Base-by-base conservation (phyloP, 805 yeast genomes). In the Myxozyma kluyveri region DNA sequence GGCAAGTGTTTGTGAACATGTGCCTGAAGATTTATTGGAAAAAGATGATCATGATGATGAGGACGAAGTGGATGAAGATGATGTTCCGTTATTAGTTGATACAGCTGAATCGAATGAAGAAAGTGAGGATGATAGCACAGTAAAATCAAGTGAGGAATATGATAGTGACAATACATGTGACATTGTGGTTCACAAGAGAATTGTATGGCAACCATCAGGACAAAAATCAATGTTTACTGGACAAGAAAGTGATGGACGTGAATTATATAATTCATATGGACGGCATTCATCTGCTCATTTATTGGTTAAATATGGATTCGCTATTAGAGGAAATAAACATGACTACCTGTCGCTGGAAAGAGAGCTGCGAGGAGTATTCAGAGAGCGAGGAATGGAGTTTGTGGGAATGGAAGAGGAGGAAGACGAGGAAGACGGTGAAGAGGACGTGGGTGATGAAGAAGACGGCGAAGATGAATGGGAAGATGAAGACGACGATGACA, bases 211-310 rank as follows among this genome's bases (percentile, higher is more conserved):
- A 9, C 33, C 33, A 14, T 45, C 61, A 1, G 64, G 69, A 31
- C 23, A 21, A 4, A 14, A 19, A 12, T 21, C 4, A 5, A 6
- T 42, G 7, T 4, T 17, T 7, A n/a, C 12, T 21, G 7, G 19
- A n/a, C 41, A 29, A 29, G 33, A 9, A 14, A 29, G 9, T 19
- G 32, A 23, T 14, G 79, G 80, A 5, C 66, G 72, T 10, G 96
- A 91, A 63, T 63, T 91, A 12, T 86, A 82, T 72, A 89, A 88
- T 68, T 82, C 93, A 0, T 90, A 89, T 62, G 97, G 96, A 0
- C 84, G 82, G 24, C 72, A 84, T 36, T 69, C 83, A 14, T 88
- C 86, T 60, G 73, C 85, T 0, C 75, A 79, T 33, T 69, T 90
- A 37, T 66, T 89, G 12, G 80, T 89, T 12, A 76, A 86, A 50